Evolutionary conservation across 345 rosid species (phyloP).

Genomic region (Moringa oleifera): DNA sequence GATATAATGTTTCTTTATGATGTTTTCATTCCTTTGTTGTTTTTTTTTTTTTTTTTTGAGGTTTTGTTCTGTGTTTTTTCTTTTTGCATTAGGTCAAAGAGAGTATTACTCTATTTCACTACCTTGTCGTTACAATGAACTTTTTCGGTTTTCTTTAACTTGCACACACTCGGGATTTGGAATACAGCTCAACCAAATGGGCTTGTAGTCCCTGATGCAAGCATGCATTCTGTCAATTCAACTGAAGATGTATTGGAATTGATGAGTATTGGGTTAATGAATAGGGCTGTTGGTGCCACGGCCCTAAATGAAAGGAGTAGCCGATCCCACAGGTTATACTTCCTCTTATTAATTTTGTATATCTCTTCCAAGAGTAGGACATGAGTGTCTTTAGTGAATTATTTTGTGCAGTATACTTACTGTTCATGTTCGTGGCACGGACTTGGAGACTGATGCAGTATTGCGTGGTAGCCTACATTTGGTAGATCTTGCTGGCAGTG

Average conservation of each 20-base stretch:
- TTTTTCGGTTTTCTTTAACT: slow-evolving; percentile 45
- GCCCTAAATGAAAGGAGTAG: slow-evolving; percentile 96
- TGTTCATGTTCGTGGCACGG: slow-evolving; percentile 82
- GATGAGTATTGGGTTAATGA: slow-evolving; percentile 78
- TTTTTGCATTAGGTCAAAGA: neutral
- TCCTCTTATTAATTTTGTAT: slow-evolving; percentile 8
- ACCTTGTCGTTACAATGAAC: slow-evolving; percentile 2
- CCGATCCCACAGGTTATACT: slow-evolving; percentile 87
- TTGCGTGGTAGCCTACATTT: slow-evolving; percentile 82
- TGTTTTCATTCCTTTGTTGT: neutral
- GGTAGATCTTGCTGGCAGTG: slow-evolving; percentile 99
- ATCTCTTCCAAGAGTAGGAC: neutral
- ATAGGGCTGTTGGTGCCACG: slow-evolving; percentile 89
- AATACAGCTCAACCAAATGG: slow-evolving; percentile 90
- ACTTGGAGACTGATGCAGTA: slow-evolving; percentile 57
- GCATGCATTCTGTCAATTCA: slow-evolving; percentile 77
- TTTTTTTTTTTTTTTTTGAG: slow-evolving; percentile 4
- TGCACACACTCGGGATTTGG: slow-evolving; percentile 99
- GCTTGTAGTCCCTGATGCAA: slow-evolving; percentile 96
- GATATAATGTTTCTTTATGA: neutral
- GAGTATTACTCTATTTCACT: neutral
- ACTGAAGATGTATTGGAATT: slow-evolving; percentile 80
- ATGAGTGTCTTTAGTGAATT: slow-evolving; percentile 6
- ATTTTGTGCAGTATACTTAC: slow-evolving; percentile 73
- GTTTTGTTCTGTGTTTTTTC: too few species aligned